These are phyloP conservation scores for Scenedesmus sp. DNA, from an alignment of 163 green algal species.

Conservation along the genomic window DNA sequence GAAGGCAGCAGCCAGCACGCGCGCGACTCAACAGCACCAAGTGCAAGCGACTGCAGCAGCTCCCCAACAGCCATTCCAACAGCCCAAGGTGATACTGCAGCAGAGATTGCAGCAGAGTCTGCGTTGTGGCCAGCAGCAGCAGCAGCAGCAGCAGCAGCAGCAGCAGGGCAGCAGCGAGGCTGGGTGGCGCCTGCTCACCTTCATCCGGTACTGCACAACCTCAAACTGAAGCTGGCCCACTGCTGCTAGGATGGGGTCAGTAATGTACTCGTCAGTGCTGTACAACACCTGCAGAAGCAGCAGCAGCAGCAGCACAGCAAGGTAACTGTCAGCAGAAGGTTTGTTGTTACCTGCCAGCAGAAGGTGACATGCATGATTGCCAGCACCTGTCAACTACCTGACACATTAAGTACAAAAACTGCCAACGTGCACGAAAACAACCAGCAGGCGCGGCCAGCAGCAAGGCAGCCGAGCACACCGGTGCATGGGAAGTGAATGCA, in stretches of 20 bases:
- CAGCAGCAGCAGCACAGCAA: neutral
- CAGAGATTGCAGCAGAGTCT: too few relatives aligned
- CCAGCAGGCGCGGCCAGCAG: too few relatives aligned
- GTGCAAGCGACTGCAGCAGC: neutral
- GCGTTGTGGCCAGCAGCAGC: neutral
- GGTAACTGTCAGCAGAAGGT: neutral
- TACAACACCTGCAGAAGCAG: slow-evolving; percentile 78
- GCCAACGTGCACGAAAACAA: too few relatives aligned
- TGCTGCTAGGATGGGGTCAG: slow-evolving; percentile 86
- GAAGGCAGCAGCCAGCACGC: too few relatives aligned
- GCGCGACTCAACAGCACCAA: neutral
- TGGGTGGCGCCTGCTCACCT: slow-evolving; percentile 22
- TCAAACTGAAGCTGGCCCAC: slow-evolving; percentile 91
- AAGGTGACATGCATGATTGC: neutral
- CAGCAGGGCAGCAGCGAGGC: neutral
- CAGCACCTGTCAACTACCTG: too few relatives aligned
- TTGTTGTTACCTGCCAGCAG: neutral
- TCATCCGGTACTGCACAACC: slow-evolving; percentile 73
- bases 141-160: neutral
- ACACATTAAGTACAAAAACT: too few relatives aligned
- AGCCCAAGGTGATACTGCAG: neutral
- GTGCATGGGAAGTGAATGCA: too few relatives aligned
- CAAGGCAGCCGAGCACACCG: too few relatives aligned
- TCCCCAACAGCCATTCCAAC: too few relatives aligned
- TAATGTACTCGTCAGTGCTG: slow-evolving; percentile 75